A percentile compares a stretch with the other conserved stretches of the same genome.
These are phyloP conservation scores for Eremochloa ophiuroides DNA, from an alignment of 176 grass and related monocot species.

Conservation along the genomic window DNA sequence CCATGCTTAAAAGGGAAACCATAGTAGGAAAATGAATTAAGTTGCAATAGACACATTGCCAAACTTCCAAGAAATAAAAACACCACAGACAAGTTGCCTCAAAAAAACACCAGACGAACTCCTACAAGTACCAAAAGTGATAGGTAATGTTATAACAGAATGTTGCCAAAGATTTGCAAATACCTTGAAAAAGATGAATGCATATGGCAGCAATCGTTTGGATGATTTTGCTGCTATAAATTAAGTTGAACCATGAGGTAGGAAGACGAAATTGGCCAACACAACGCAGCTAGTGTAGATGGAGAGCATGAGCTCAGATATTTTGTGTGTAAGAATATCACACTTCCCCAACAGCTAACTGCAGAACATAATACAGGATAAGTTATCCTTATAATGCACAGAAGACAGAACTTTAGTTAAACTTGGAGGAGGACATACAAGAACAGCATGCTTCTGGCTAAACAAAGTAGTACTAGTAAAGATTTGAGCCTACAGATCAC, in stretches of 20 bases:
- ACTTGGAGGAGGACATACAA: background rate
- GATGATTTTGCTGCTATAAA: background rate
- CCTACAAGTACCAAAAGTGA: background rate
- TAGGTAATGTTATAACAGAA: background rate
- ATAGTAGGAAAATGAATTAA: background rate
- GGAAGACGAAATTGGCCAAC: conserved; percentile 10
- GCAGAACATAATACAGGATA: conserved; percentile 19
- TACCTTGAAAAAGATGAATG: conserved; percentile 26
- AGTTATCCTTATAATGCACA: background rate
- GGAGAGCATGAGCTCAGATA: background rate
- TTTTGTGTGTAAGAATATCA: conserved; percentile 17
- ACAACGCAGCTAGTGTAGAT: background rate
- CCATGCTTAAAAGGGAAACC: background rate
- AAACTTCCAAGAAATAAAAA: background rate
- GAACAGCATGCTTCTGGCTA: background rate
- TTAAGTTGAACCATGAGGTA: background rate
- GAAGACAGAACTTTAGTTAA: conserved; percentile 11
- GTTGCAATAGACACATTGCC: background rate
- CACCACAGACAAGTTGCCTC: background rate
- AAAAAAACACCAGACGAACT: no score
- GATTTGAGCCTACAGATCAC: background rate
- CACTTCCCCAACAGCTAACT: conserved; percentile 51
- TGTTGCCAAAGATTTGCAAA: background rate
- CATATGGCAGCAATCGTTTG: background rate
- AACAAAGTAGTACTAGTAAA: background rate